Evolutionary conservation across 352 stramenopile genomes (phyloP), one percentile per base, ranked within the genome.

Genomic region (Globisporangium uncinulatum): DNA sequence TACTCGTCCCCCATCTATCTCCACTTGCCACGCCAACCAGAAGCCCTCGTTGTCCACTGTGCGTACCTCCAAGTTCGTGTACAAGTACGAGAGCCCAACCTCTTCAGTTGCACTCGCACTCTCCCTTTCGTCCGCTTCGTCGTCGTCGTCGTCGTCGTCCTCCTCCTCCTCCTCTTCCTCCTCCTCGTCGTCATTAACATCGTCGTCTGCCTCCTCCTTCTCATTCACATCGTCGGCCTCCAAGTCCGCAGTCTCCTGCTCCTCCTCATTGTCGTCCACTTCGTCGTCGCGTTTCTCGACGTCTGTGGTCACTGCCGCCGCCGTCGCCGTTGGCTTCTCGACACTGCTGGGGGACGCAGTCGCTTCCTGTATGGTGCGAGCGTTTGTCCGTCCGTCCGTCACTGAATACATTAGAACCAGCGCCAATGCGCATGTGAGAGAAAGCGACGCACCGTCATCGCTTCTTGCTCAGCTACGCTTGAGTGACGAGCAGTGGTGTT

Each of bases 51-150:
- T 29, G 24, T 29, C 24, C 49, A 14, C 4, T 10, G 31, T 8
- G 31, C 17, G 39, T 58, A 76, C 70, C 67, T 86, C 76, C 62
- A 88, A 80, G 59, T 76, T 86, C 19, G 71, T 79, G 62, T 88
- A 88, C 53, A 88, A 59, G 51, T 83, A 86, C 24, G 75, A 74
- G 51, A 88, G 62, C 53, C 75, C 78, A 45, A 29, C 24, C 24
- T 29, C 24, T 29, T 29, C 24, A 29, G 2, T 29, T 29, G 24
- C 4, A 4, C 24, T 4, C 24, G 86, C 62, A 6, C 59, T 64
- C 1, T 59, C 50, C 2, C 51, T 56, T 4, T 63, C 32, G 2
- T 54, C 43, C 11, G 32, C 49, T 6, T 69, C 57, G 24, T 79
- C 66, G 5, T 67, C 67, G 15, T 67, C 64, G 29, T 51, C 4